Evolutionary conservation across 495 filamentous ascomycete genomes (phyloP), one percentile per base, ranked within the genome.

Genomic region (Platismatia glauca): DNA sequence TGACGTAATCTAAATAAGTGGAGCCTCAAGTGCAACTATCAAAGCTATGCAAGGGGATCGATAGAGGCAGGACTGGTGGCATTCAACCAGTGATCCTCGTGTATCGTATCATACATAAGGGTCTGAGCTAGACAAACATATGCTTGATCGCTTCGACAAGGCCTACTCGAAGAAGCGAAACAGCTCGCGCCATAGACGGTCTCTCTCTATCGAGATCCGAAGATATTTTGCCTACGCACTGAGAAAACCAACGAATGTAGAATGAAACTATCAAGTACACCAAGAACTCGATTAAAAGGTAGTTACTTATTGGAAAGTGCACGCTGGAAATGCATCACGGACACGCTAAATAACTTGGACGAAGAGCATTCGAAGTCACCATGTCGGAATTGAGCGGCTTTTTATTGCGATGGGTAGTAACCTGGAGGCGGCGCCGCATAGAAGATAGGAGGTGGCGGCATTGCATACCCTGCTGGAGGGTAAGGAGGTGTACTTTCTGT

Each of bases 401-500:
- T 57, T 76, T 69, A 87, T 71, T 88, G 61, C 13, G 50, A 38
- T 27, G 55, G 41, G 24, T 63, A 63, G 34, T 58, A 63, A 52
- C n/a, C 55, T 29, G 41, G 48, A 41, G 57, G 65, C 29, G 65
- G 56, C 63, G 86, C 83, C 63, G 86, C 83, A 70, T 89, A 94
- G 67, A 89, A 87, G 63, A 85, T 80, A n/a, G 77, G 87, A 37
- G 86, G 82, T 48, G 67, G 83, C 61, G 76, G 76, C 65, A 73
- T 80, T 55, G 74, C 78, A 78, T 86, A 85, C 43, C 66, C 69
- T 33, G 78, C 66, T 37, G 78, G 66, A 27, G 77, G 74, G 61
- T 81, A 84, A 6, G 81, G 66, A 22, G 73, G 77, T 60, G 80
- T 72, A 35, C 79, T 73, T 62, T 84, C 80, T 12, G 81, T 70